Conservation (phyloP, 768 basidiomycete species). For the Mycena metata region DNA sequence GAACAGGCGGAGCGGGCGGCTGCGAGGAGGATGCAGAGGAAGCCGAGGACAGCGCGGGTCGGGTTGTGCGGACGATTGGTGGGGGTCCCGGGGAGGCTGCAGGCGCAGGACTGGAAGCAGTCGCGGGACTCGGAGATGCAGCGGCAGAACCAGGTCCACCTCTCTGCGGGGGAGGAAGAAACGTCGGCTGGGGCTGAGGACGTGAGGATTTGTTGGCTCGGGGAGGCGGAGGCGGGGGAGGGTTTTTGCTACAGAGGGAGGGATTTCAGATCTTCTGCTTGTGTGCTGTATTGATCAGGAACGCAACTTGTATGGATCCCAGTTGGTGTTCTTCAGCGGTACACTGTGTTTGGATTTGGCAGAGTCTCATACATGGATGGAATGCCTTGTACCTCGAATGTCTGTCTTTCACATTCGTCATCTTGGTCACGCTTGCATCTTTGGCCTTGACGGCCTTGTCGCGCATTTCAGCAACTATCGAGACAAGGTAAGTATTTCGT, state of each 20-base stretch:
- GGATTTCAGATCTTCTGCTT: not conserved
- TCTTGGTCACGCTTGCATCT: constrained; percentile 64
- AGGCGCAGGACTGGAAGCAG: constrained; percentile 11
- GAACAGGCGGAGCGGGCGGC: constrained; percentile 44
- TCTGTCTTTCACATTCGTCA: constrained; percentile 69
- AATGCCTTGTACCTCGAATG: constrained; percentile 57
- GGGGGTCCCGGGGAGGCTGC: constrained; percentile 25
- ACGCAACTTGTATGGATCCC: constrained; percentile 64
- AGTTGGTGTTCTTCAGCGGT: constrained; percentile 72
- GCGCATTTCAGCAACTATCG: constrained; percentile 73
- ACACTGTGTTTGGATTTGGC: constrained; percentile 51
- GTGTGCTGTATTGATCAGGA: not conserved
- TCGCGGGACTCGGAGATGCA: constrained; percentile 43
- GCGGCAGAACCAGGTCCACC: constrained; percentile 26
- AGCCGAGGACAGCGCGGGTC: constrained; percentile 32
- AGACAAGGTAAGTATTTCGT: not conserved
- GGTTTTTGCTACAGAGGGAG: constrained; percentile 56
- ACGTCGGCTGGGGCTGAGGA: constrained; percentile 36
- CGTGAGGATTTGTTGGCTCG: constrained; percentile 49
- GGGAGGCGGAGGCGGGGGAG: constrained; percentile 61
- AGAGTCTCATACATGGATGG: not conserved
- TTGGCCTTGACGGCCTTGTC: constrained; percentile 75
- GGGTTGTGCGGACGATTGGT: constrained; percentile 25
- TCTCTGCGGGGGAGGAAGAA: constrained; percentile 42
- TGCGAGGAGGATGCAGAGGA: constrained; percentile 44